phyloP scores from a whole-genome alignment of 805 yeast genomes.

The Yamadazyma kitorensis region DNA sequence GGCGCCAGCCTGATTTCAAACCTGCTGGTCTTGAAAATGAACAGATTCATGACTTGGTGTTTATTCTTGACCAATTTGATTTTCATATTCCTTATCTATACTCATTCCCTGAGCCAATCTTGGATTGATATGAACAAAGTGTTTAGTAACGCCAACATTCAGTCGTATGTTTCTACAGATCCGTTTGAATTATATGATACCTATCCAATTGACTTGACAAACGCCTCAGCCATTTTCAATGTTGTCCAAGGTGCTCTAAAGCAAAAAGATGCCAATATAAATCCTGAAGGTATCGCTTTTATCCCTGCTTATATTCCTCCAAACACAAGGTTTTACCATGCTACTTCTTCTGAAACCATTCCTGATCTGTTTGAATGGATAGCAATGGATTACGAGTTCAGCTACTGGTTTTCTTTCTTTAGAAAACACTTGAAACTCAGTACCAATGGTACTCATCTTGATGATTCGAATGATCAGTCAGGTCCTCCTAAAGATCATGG shows the following conservation, averaged over 20 bases:
- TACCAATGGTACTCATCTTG: conserved; percentile 3
- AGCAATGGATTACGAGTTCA: conserved; percentile 63
- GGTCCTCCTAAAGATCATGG: background rate
- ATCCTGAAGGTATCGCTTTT: conserved; percentile 56
- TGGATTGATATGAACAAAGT: no score
- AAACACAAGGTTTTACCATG: conserved; percentile 57
- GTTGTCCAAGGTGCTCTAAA: conserved; percentile 52
- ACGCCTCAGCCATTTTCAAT: conserved; percentile 57
- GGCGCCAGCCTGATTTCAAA: no score
- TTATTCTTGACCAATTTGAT: no score
- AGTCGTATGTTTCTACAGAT: no score
- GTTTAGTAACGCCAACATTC: no score
- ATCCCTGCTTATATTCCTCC: conserved; percentile 61
- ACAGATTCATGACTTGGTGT: no score
- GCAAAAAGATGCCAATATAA: conserved; percentile 48
- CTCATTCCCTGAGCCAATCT: no score
- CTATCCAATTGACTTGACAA: conserved; percentile 49
- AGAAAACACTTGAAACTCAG: no score
- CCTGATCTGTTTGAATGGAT: conserved; percentile 58
- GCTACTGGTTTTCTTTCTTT: conserved; percentile 43
- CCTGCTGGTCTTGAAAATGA: no score
- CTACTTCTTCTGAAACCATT: conserved; percentile 38
- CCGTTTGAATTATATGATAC: conserved; percentile 5
- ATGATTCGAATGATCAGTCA: no score
- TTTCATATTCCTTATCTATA: no score